Base-by-base conservation (phyloP, 176 grass and related monocot genomes). In the Coix lacrymajobi region DNA sequence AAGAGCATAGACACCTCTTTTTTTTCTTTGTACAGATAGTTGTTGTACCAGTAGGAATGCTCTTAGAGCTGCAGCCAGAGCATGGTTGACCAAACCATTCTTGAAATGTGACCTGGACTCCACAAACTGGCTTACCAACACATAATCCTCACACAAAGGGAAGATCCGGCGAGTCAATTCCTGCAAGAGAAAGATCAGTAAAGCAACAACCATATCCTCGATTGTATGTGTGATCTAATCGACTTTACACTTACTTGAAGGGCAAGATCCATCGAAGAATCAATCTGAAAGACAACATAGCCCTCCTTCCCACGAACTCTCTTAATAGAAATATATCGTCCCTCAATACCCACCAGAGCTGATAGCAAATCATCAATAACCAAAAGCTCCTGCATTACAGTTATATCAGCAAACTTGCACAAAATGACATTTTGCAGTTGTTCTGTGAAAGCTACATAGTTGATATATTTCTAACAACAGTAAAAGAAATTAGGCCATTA, bases 361-460 rank as follows among this genome's bases (percentile, higher is more conserved):
- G 91, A 96, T 24, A 99, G 87, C 80, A 99, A 89, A 90, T 99
- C 96, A 75, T 99, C 96, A 33, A 99, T 96, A 62, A 96, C 89
- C 84, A 99, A 87, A 84, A 94, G 92, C 77, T 99, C 96, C 96
- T 99, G 85, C 24, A 66, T 87, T 83, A 62, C 32, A 81, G 70
- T 70, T 62, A 87, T 16, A 77, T 20, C 7, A 65, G 16, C 60
- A 57, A 74, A 13, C 1, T 70, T 78, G 22, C 76, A 67, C 28
- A 54, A 65, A 41, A 5, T 58, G 52, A 71, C 4, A 7, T 10
- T 70, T 39, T 41, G 20, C 3, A 72, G 30, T 44, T 38, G 13
- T 71, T 88, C 72, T 57, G 41, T 37, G 11, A 63, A 80, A 77
- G 67, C 37, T 45, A 43, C 62, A 78, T 66, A 68, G 11, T 61